phyloP scores from a whole-genome alignment of 1,139 yeast genomes.

The Debaryomyces nepalensis region DNA sequence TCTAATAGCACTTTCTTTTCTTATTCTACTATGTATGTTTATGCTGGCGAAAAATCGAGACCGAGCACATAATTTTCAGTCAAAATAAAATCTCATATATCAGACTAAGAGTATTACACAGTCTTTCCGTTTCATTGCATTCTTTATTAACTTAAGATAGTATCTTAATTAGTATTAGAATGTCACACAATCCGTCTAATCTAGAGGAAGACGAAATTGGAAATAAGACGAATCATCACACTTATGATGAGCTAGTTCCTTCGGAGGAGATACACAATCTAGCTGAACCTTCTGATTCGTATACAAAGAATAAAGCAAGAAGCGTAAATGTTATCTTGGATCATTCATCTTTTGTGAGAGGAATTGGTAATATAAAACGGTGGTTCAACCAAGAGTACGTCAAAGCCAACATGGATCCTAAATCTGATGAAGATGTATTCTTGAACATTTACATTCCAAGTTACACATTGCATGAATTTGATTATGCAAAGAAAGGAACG shows the following conservation, averaged over 20 bases:
- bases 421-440: slow-evolving; percentile 23
- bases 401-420: slow-evolving; percentile 24
- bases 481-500: slow-evolving; percentile 56
- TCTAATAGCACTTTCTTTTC: too few relatives aligned
- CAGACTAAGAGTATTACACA: too few relatives aligned
- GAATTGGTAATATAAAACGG: slow-evolving; percentile 60
- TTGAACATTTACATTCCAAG: slow-evolving; percentile 51
- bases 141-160: not conserved
- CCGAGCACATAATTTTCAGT: slow-evolving; percentile 3
- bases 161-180: slow-evolving; percentile 1
- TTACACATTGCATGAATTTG: slow-evolving; percentile 62
- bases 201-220: slow-evolving; percentile 9
- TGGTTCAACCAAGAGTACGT: slow-evolving; percentile 55
- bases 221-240: slow-evolving; percentile 8
- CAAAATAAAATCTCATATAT: not conserved
- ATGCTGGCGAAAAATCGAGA: slow-evolving; percentile 1
- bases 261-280: slow-evolving; percentile 4
- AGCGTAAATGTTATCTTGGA: slow-evolving; percentile 52
- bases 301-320: slow-evolving; percentile 9
- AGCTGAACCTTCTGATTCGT: slow-evolving; percentile 3
- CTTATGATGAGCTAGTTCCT: slow-evolving; percentile 19
- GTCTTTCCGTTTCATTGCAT: too few relatives aligned
- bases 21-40: too few relatives aligned
- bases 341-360: slow-evolving; percentile 62
- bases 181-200: slow-evolving; percentile 8